Conservation (phyloP, 331 rosid genomes). For the Prunus yedoensis region DNA sequence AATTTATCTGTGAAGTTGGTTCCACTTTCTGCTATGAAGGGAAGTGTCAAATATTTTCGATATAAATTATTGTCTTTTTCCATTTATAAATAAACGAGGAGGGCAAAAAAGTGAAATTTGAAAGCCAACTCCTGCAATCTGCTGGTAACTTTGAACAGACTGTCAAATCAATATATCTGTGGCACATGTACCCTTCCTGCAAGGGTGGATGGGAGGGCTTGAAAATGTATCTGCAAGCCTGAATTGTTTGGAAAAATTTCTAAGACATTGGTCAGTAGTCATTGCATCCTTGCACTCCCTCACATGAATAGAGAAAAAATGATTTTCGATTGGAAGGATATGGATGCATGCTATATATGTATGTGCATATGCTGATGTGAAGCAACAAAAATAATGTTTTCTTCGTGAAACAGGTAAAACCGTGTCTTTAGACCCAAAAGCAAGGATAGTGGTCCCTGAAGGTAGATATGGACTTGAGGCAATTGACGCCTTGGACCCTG, state of each 20-base stretch:
- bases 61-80: not conserved
- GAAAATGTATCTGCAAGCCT: not conserved
- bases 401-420: conserved; percentile 61
- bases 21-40: not conserved
- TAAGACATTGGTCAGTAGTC: not conserved
- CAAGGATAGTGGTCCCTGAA: conserved; percentile 73
- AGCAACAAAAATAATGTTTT: not conserved
- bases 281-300: not conserved
- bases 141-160: not conserved
- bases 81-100: not conserved
- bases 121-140: not conserved
- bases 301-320: not conserved
- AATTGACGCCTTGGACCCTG: conserved; percentile 87
- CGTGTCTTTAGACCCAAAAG: conserved; percentile 58
- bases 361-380: not conserved
- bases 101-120: not conserved
- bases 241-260: not conserved
- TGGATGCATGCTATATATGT: not conserved
- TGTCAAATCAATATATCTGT: not conserved
- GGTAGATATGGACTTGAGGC: conserved; percentile 84
- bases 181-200: not conserved
- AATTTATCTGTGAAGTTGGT: too few relatives aligned
- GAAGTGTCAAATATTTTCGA: not conserved
- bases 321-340: not conserved
- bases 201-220: not conserved